Base-by-base conservation (phyloP, 2,329 filamentous ascomycete genomes). In the Cadophora malorum region DNA sequence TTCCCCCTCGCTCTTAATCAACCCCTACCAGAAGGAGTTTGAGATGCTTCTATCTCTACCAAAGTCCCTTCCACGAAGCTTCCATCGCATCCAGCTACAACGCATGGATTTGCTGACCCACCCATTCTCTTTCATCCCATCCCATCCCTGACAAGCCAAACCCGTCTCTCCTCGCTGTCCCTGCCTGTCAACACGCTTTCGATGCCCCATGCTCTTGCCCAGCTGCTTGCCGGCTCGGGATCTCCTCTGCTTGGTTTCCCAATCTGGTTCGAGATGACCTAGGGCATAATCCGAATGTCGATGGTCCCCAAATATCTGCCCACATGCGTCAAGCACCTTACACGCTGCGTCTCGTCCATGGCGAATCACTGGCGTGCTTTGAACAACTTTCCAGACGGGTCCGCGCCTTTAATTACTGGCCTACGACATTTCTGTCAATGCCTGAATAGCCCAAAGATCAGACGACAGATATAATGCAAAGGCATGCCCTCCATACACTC, bases 361-460 rank as follows among this genome's bases (percentile, higher is more conserved):
- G 79, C 79, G 79, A 82, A 80, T 83, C 79, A 78, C 78, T 79
- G 79, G 77, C 78, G 77, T 82, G 82, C 81, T 83, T 84, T 80
- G 79, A 80, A 78, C 77, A 73, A 79, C 78, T 79, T 77, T 79
- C 76, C 80, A 80, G 79, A 80, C 78, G 67, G 66, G 71, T 71
- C 73, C 67, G 69, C 69, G 68, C 70, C 71, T 74, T 76, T 74
- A 73, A 76, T 73, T 75, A 72, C 68, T 74, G 71, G 65, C 68
- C 69, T 68, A 70, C 69, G 69, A 70, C 63, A 70, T 66, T 66
- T 66, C 64, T 67, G 68, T 76, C 71, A 76, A 78, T 77, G 75
- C 75, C 71, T 67, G 71, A 65, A 67, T 67, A 65, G 70, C 53
- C 65, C 58, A 74, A 72, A 76, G 71, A 75, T 76, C 74, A 72